phyloP scores from a whole-genome alignment of 139 green algal species.

The Diplosphaera chodatii region DNA sequence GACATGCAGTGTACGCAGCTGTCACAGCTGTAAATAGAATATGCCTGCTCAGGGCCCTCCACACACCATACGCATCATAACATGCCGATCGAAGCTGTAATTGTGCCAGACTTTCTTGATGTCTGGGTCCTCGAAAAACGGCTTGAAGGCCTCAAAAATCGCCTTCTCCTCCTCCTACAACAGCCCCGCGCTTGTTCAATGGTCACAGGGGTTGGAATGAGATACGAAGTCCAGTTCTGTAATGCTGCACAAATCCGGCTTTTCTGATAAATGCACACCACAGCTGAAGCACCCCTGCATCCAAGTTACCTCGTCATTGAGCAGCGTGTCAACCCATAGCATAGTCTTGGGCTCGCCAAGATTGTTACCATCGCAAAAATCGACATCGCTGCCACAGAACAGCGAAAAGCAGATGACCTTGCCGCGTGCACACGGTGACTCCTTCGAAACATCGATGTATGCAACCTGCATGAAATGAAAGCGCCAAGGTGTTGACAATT shows the following conservation, averaged over 20 bases:
- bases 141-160: slow-evolving; percentile 66
- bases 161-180: slow-evolving; percentile 20
- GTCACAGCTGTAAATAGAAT: too few relatives aligned
- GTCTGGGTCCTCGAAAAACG: slow-evolving; percentile 69
- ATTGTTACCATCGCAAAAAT: slow-evolving; percentile 44
- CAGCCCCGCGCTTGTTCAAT: not conserved
- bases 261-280: not conserved
- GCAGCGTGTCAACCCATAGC: slow-evolving; percentile 81
- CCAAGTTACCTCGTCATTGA: slow-evolving; percentile 29
- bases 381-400: slow-evolving; percentile 63
- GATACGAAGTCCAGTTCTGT: too few relatives aligned
- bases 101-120: slow-evolving; percentile 97
- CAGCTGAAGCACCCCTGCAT: not conserved
- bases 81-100: slow-evolving; percentile 96
- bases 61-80: slow-evolving; percentile 52
- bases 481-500: too few relatives aligned
- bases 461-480: too few relatives aligned
- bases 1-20: too few relatives aligned
- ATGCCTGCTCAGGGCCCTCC: too few relatives aligned
- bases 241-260: not conserved
- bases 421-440: slow-evolving; percentile 89
- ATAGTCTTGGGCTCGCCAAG: slow-evolving; percentile 16
- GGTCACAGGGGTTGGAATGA: too few relatives aligned
- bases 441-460: slow-evolving; percentile 78
- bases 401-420: slow-evolving; percentile 84